Evolutionary conservation across 306 rosid species (phyloP).

Genomic region (Alnus glutinosa): DNA sequence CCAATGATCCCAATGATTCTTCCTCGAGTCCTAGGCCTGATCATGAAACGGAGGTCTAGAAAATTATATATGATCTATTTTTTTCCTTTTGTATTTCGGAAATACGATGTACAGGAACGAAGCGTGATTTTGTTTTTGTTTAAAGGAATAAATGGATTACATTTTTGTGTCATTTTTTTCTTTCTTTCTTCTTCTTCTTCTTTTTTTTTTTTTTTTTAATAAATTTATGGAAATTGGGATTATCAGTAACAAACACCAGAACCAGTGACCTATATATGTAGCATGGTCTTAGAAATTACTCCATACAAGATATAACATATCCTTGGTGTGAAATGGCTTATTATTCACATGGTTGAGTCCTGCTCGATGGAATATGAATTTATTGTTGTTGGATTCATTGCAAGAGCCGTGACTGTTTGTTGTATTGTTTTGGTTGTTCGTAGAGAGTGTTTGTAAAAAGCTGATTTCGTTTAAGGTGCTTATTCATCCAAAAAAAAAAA

Average conservation of each 20-base stretch:
- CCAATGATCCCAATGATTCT: slow-evolving; percentile 34
- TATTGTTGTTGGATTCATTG: not conserved
- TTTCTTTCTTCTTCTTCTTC: too few relatives aligned
- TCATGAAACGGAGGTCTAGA: slow-evolving; percentile 26
- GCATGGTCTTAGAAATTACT: not conserved
- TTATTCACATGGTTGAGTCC: not conserved
- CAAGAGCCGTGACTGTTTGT: not conserved
- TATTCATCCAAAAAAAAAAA: too few relatives aligned
- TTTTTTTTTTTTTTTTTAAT: not conserved
- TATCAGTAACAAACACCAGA: not conserved
- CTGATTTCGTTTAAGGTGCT: too few relatives aligned
- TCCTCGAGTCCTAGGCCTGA: slow-evolving; percentile 26
- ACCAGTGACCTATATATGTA: not conserved
- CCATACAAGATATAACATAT: not conserved
- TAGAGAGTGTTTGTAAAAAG: too few relatives aligned
- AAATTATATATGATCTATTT: not conserved
- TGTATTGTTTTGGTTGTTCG: too few relatives aligned
- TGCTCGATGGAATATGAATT: not conserved
- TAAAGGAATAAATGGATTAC: slow-evolving; percentile 10
- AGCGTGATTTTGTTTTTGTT: not conserved
- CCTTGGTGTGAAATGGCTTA: not conserved
- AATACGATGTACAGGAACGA: slow-evolving; percentile 35
- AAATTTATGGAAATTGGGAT: not conserved
- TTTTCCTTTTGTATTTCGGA: not conserved
- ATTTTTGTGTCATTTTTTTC: not conserved